A percentile compares a stretch with the other conserved stretches of the same genome.
Evolutionary conservation across 2,329 filamentous ascomycete species (phyloP).

Genomic region (Emydomyces testavorans): DNA sequence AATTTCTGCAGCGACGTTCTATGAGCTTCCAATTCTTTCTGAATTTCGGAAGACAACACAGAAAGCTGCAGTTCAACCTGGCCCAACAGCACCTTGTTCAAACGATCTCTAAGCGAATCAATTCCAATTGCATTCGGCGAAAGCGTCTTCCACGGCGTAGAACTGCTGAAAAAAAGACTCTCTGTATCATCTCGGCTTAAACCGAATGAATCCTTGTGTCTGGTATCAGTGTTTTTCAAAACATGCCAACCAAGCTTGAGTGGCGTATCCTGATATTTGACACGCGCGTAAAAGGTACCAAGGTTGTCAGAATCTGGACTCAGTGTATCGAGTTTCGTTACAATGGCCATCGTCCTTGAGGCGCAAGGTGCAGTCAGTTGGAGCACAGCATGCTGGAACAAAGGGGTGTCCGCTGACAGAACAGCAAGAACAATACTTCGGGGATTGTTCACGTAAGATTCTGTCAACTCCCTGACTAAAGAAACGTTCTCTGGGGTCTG

Average conservation of each 20-base stretch:
- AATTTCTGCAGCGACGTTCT: constrained; percentile 21
- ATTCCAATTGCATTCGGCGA: constrained; percentile 24
- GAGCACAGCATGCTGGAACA: constrained; percentile 34
- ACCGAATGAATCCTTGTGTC: constrained; percentile 22
- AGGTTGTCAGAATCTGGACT: constrained; percentile 29
- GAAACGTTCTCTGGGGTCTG: constrained; percentile 44
- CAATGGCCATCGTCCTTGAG: constrained; percentile 34
- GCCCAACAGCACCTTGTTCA: constrained; percentile 26
- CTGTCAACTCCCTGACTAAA: constrained; percentile 40
- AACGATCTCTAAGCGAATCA: constrained; percentile 22
- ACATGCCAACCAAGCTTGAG: constrained; percentile 42
- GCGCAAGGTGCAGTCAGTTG: constrained; percentile 26
- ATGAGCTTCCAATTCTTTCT: constrained; percentile 27
- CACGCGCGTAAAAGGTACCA: constrained; percentile 26
- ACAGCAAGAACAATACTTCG: constrained; percentile 40
- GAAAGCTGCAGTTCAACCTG: constrained; percentile 29
- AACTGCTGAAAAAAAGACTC: constrained; percentile 25
- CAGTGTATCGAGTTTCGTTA: constrained; percentile 39
- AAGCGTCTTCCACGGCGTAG: constrained; percentile 22
- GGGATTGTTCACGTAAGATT: constrained; percentile 33
- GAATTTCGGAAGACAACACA: constrained; percentile 28
- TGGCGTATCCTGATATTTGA: constrained; percentile 32
- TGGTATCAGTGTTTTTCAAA: constrained; percentile 35
- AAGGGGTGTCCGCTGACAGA: constrained; percentile 35
- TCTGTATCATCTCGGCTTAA: constrained; percentile 25